Conservation (phyloP, 202 grass and related monocot species). For the Zoysia matrella region DNA sequence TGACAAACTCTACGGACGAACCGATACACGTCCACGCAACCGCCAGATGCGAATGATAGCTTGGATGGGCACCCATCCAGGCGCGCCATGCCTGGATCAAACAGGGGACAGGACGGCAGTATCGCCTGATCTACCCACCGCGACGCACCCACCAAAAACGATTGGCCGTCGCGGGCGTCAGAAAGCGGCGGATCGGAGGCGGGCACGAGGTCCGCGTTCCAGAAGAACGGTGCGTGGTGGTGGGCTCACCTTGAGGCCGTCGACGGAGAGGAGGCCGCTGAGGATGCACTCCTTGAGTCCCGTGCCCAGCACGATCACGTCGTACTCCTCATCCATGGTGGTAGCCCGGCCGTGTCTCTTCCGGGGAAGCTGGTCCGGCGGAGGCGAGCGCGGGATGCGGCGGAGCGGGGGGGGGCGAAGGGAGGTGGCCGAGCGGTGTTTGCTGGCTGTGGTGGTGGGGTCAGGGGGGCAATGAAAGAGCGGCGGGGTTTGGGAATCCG, state of each 20-base stretch:
- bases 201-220: not conserved
- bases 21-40: not conserved
- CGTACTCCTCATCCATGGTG: slow-evolving; percentile 96
- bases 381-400: not conserved
- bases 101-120: not conserved
- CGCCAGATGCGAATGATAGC: not conserved
- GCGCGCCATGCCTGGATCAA: slow-evolving; percentile 29
- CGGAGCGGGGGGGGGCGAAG: not conserved
- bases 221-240: not conserved
- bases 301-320: slow-evolving; percentile 94
- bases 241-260: slow-evolving; percentile 83
- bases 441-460: not conserved
- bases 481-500: slow-evolving; percentile 7
- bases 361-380: not conserved
- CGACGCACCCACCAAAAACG: not conserved
- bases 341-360: not conserved
- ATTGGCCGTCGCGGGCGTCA: not conserved
- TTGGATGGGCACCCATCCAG: not conserved
- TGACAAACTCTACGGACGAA: not conserved
- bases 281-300: slow-evolving; percentile 99
- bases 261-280: slow-evolving; percentile 98
- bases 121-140: slow-evolving; percentile 41
- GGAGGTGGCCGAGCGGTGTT: not conserved
- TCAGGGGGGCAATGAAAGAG: not conserved
- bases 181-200: not conserved